Evolutionary conservation across 2,329 filamentous ascomycete genomes (phyloP).

Genomic region (Rhynchosporium agropyri): DNA sequence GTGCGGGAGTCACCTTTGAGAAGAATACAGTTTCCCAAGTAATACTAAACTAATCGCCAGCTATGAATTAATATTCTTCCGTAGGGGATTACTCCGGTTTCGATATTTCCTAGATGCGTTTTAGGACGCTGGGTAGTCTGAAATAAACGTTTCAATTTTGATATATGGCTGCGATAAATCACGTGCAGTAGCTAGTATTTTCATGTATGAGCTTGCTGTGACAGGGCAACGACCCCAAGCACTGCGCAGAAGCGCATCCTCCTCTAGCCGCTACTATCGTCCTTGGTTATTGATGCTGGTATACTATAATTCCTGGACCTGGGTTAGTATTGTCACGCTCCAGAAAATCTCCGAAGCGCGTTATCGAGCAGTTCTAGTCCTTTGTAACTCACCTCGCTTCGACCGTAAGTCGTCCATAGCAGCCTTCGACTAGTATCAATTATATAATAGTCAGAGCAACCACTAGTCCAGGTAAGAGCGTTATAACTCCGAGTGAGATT

Average conservation of each 20-base stretch:
- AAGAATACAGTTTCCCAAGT: not conserved
- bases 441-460: not conserved
- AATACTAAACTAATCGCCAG: not conserved
- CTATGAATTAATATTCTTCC: not conserved
- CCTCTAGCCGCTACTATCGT: not conserved
- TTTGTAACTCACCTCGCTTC: not conserved
- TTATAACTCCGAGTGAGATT: constrained; percentile 2
- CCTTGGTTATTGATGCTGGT: not conserved
- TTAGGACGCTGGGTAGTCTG: not conserved
- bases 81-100: not conserved
- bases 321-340: not conserved
- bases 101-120: not conserved
- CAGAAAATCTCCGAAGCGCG: not conserved
- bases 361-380: constrained; percentile 6
- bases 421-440: not conserved
- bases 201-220: not conserved
- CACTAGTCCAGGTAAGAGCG: not conserved
- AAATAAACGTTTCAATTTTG: not conserved
- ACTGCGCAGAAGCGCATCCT: not conserved
- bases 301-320: not conserved
- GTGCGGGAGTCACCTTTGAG: constrained; percentile 2
- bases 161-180: not conserved
- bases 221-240: not conserved
- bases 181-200: not conserved
- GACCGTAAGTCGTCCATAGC: constrained; percentile 1